Conservation (phyloP, 257 asterid genomes). For the Agastache rugosa region DNA sequence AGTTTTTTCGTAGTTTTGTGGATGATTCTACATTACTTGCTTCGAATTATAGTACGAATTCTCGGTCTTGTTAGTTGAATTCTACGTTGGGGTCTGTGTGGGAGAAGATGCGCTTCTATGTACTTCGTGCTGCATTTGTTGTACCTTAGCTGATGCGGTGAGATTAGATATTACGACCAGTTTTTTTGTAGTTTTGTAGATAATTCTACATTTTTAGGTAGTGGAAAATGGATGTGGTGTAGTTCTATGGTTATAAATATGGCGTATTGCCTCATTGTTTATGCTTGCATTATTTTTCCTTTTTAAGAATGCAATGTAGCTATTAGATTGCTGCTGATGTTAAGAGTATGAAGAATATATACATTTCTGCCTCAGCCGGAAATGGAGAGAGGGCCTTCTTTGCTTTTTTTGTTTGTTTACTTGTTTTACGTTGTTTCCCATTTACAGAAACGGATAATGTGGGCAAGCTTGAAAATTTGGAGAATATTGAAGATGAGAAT, state of each 20-base stretch:
- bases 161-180: neutral
- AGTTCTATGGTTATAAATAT: neutral
- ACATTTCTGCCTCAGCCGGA: neutral
- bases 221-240: neutral
- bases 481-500: slow-evolving; percentile 56
- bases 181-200: slow-evolving; percentile 2
- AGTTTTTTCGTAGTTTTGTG: too few species aligned
- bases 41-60: too few species aligned
- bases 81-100: too few species aligned
- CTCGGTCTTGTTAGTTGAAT: too few species aligned
- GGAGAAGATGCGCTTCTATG: too few species aligned
- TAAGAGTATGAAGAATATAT: neutral
- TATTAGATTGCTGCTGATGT: slow-evolving; percentile 13
- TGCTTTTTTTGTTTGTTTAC: neutral
- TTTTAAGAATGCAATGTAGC: neutral
- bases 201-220: neutral
- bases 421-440: slow-evolving; percentile 9
- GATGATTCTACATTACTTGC: too few species aligned
- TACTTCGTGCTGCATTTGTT: slow-evolving; percentile 19
- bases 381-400: neutral
- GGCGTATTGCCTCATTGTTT: slow-evolving; percentile 1
- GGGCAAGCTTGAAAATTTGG: slow-evolving; percentile 44
- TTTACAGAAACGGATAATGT: slow-evolving; percentile 41
- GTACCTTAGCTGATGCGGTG: neutral
- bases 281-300: neutral